phyloP scores from a whole-genome alignment of 2,329 filamentous ascomycete species.

The Triangularia setosa region DNA sequence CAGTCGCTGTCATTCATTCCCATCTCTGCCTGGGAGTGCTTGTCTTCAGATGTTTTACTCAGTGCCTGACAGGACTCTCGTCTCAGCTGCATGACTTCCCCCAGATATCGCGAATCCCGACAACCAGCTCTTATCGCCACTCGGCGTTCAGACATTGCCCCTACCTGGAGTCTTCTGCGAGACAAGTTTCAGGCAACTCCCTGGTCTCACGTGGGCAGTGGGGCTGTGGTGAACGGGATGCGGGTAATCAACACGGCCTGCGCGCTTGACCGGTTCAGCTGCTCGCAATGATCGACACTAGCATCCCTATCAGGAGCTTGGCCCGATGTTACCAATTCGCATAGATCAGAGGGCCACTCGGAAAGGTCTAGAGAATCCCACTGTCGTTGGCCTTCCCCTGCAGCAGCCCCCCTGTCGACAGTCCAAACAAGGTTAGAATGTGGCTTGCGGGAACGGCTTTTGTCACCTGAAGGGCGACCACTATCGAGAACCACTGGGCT shows the following conservation, averaged over 20 bases:
- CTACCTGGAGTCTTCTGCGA: background rate
- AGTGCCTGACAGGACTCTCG: background rate
- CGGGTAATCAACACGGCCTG: background rate
- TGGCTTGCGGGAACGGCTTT: background rate
- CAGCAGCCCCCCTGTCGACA: background rate
- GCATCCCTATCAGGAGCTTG: background rate
- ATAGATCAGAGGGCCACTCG: background rate
- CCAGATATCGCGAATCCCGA: background rate
- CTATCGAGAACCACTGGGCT: background rate
- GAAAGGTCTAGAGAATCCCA: background rate
- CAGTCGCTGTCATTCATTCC: background rate
- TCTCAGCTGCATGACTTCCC: background rate
- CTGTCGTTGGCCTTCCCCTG: background rate
- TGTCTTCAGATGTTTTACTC: background rate
- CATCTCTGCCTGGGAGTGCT: background rate
- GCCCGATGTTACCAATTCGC: background rate
- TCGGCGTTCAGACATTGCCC: background rate
- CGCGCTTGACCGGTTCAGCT: background rate
- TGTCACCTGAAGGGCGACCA: background rate
- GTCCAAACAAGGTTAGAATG: conserved; percentile 4
- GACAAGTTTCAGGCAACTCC: background rate
- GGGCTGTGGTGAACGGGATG: background rate
- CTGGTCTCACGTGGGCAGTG: background rate
- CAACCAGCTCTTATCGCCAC: background rate
- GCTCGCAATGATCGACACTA: conserved; percentile 1